Base-by-base conservation (phyloP, 768 basidiomycete genomes). In the Phylloporus rhodoxanthus region DNA sequence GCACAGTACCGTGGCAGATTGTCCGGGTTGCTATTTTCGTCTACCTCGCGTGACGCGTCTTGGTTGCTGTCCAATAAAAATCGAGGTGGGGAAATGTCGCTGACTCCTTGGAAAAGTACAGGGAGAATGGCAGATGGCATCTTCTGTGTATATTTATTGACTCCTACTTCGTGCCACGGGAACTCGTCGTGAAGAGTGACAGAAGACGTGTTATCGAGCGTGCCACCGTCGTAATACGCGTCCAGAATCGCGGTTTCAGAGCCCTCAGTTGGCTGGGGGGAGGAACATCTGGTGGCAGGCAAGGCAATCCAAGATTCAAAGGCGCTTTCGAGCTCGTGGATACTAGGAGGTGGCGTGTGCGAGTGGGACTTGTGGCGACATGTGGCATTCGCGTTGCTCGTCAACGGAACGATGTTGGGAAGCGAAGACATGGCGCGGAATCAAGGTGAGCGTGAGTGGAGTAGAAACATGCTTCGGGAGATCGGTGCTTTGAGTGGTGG, bases 41-140 rank as follows among this genome's bases (percentile, higher is more conserved):
- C 44, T 19, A 19, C 45, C 8, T 39, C 19, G n/a, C 15, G 28
- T 11, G 28, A 29, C 10, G 28, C 28, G 28, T 29, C 28, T 29
- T 29, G 9, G 23, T 2, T 33, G 10, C 13, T 21, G 23, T 33
- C 21, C 11, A 28, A 32, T 3, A 33, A 34, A 13, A 37, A 20
- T 10, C 13, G 40, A 45, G 47, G 30, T 5, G 56, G 33, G n/a
- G 52, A 45, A 3, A 54, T 15, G 13, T 43, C 17, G 23, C 11
- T 8, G 13, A 36, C n/a, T 0, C 28, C 39, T 33, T 59, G 55
- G 37, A 68, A 47, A 8, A 64, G 46, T 1, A 14, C 45, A 5
- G 64, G 59, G 19, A 43, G 23, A 26, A 63, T 51, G 2, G 30
- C 44, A 6, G 50, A 19, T 5, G 64, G 64, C 11, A 67, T 45